These are phyloP conservation scores for Coemansia pectinata DNA, from an alignment of 192 early-diverging fungal genomes.

Conservation along the genomic window DNA sequence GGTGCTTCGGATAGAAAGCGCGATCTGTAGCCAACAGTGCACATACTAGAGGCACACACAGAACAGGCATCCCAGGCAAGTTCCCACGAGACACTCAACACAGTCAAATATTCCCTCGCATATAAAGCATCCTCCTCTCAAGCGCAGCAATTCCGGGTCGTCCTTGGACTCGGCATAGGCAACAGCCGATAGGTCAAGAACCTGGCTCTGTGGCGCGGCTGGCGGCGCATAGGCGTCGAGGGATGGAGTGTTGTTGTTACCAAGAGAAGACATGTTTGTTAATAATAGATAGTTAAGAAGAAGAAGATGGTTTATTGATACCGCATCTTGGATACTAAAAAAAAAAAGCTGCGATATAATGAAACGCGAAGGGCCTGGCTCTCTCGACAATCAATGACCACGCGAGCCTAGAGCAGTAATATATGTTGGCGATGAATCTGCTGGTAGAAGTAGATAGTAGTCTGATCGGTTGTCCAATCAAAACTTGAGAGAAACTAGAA, in stretches of 20 bases:
- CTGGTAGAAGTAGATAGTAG: neutral
- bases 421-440: neutral
- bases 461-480: neutral
- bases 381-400: neutral
- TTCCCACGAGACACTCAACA: neutral
- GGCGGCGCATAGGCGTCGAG: neutral
- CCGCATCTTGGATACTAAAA: neutral
- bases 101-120: neutral
- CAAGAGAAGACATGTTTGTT: neutral
- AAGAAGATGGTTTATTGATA: neutral
- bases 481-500: neutral
- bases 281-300: neutral
- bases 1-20: neutral
- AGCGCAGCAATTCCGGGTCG: neutral
- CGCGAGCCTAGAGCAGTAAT: neutral
- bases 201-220: neutral
- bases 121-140: neutral
- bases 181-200: neutral
- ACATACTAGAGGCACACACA: neutral
- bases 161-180: constrained; percentile 1
- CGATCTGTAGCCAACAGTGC: neutral
- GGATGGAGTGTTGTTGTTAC: neutral
- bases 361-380: neutral
- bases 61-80: neutral
- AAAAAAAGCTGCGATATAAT: neutral